These are phyloP conservation scores for Rubia balearica DNA, from an alignment of 305 asterid species.

Conservation along the genomic window DNA sequence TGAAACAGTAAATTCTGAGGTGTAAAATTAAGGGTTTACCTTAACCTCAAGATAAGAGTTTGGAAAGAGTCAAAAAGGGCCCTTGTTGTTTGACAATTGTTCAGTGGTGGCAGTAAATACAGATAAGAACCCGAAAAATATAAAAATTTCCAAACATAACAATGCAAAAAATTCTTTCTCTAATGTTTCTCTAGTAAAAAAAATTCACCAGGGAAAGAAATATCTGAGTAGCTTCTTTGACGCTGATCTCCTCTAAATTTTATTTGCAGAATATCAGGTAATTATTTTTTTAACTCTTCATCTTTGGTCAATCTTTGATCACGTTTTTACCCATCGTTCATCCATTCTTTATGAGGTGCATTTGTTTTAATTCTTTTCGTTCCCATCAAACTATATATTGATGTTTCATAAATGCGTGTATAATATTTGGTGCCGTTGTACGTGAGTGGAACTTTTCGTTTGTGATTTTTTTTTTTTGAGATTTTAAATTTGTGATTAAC, in stretches of 20 bases:
- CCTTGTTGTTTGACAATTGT: slow-evolving; percentile 1
- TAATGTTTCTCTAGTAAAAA: slow-evolving; percentile 3
- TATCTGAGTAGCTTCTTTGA: not conserved
- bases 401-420: not conserved
- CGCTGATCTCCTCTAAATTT: slow-evolving; percentile 2
- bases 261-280: slow-evolving; percentile 1
- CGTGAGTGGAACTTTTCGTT: not conserved
- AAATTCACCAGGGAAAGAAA: not conserved
- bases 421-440: not conserved
- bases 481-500: too few species aligned
- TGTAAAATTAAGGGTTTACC: slow-evolving; percentile 9
- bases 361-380: not conserved
- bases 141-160: not conserved
- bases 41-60: slow-evolving; percentile 2
- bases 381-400: not conserved
- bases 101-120: not conserved
- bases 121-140: not conserved
- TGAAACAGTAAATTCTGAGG: not conserved
- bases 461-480: not conserved
- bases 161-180: slow-evolving; percentile 3
- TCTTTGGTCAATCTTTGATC: not conserved
- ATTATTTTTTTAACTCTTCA: not conserved
- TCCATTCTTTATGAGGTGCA: not conserved
- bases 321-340: not conserved
- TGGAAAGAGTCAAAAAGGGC: slow-evolving; percentile 12